Evolutionary conservation across 2,329 filamentous ascomycete genomes (phyloP).

Genomic region (Penicillium digitatum): DNA sequence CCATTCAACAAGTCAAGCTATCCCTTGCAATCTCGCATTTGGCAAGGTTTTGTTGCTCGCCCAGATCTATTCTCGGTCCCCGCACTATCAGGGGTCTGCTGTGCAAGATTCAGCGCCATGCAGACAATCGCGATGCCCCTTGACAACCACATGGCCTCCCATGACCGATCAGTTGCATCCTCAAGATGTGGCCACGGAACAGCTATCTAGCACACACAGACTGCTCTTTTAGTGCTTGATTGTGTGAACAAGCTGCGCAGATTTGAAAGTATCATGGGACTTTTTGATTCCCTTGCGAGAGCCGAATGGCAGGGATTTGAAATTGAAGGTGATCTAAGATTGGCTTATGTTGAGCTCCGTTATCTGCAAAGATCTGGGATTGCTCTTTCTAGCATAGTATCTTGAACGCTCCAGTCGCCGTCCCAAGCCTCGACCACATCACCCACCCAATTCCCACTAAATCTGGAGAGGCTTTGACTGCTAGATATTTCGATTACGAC

Average conservation of each 20-base stretch:
- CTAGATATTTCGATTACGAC: too few relatives aligned
- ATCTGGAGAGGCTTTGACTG: not conserved
- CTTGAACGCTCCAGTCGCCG: not conserved
- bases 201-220: not conserved
- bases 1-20: not conserved
- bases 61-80: not conserved
- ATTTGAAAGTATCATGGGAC: too few relatives aligned
- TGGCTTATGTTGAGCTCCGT: not conserved
- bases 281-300: not conserved
- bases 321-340: not conserved
- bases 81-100: slow-evolving; percentile 4
- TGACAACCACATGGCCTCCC: slow-evolving; percentile 8
- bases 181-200: not conserved
- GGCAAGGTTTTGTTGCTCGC: not conserved
- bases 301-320: not conserved
- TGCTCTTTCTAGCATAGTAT: not conserved
- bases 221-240: not conserved
- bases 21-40: not conserved
- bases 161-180: slow-evolving; percentile 3
- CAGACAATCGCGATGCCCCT: not conserved
- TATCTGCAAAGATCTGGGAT: not conserved
- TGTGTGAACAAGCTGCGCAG: not conserved
- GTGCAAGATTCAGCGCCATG: slow-evolving; percentile 1
- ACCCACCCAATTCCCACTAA: not conserved
- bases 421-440: not conserved